A percentile compares a stretch with the other conserved stretches of the same genome.
These are phyloP conservation scores for Thalassiosira mediterranea DNA, from an alignment of 352 stramenopile species.

Conservation along the genomic window DNA sequence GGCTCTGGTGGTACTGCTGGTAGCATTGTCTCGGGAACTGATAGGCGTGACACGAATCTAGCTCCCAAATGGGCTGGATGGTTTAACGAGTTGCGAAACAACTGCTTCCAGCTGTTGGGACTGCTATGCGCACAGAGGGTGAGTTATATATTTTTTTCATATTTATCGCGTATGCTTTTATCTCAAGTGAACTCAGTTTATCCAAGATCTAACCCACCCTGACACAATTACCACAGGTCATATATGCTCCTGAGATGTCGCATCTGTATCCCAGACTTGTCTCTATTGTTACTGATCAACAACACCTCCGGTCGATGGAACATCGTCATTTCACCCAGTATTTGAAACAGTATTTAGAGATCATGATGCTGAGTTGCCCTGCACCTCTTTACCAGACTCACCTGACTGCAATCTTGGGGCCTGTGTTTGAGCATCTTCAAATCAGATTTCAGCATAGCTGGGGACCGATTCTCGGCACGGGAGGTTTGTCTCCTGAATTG, in stretches of 20 bases:
- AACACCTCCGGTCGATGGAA: slow-evolving; percentile 78
- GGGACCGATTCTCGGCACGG: slow-evolving; percentile 59
- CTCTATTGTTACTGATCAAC: slow-evolving; percentile 57
- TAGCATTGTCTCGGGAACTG: slow-evolving; percentile 70
- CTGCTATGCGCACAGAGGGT: slow-evolving; percentile 65
- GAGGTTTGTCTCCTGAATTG: slow-evolving; percentile 22
- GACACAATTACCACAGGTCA: no score
- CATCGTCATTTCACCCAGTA: slow-evolving; percentile 82
- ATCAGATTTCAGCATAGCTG: slow-evolving; percentile 76
- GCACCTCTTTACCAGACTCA: slow-evolving; percentile 77
- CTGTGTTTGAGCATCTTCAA: slow-evolving; percentile 77
- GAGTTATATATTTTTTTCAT: no score
- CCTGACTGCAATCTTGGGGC: slow-evolving; percentile 71
- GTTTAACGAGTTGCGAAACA: slow-evolving; percentile 82
- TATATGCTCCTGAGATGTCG: slow-evolving; percentile 79
- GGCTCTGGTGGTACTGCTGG: slow-evolving; percentile 77
- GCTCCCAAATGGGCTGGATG: slow-evolving; percentile 82
- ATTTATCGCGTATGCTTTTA: no score
- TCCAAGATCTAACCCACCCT: no score
- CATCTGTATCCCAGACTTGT: slow-evolving; percentile 69
- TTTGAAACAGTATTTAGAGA: slow-evolving; percentile 83
- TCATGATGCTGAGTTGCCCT: slow-evolving; percentile 73
- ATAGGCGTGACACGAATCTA: slow-evolving; percentile 76
- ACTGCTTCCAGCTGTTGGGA: slow-evolving; percentile 78
- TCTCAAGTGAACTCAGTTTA: no score